These are phyloP conservation scores for Thalassiosira livingstoniorum DNA, from an alignment of 352 stramenopile genomes.

Conservation along the genomic window DNA sequence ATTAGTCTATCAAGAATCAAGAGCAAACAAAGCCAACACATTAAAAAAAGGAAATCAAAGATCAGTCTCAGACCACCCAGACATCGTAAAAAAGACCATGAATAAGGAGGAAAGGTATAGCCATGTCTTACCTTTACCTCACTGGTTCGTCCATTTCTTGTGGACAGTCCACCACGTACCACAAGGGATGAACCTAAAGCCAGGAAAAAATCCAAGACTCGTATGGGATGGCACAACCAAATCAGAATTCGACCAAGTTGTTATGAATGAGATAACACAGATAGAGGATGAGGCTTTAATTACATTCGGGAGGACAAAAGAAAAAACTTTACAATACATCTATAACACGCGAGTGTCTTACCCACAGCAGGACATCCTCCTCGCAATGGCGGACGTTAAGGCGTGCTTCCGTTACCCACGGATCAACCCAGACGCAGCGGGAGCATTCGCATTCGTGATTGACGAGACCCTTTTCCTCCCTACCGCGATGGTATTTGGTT, in stretches of 20 bases:
- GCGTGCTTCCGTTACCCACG: too few relatives aligned
- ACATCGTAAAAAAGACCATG: constrained; percentile 16
- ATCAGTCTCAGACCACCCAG: constrained; percentile 1
- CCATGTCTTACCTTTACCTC: constrained; percentile 14
- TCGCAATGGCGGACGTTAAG: too few relatives aligned
- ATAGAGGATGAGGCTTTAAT: neutral
- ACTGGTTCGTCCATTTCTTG: neutral
- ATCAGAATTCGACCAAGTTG: neutral
- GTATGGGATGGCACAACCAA: constrained; percentile 39
- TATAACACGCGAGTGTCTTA: too few relatives aligned
- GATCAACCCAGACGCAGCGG: too few relatives aligned
- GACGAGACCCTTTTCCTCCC: too few relatives aligned
- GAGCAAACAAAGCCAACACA: constrained; percentile 1
- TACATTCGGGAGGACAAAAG: constrained; percentile 14
- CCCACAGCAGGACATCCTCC: too few relatives aligned
- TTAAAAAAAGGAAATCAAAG: constrained; percentile 31
- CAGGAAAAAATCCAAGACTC: constrained; percentile 14
- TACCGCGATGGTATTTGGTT: too few relatives aligned
- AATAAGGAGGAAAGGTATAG: constrained; percentile 41
- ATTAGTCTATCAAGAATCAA: constrained; percentile 2
- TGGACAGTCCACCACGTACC: neutral
- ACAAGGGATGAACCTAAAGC: constrained; percentile 22
- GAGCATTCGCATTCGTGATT: too few relatives aligned
- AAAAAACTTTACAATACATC: too few relatives aligned
- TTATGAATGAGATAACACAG: constrained; percentile 34